Conservation (phyloP, 345 rosid species). For the Jatropha curcas region DNA sequence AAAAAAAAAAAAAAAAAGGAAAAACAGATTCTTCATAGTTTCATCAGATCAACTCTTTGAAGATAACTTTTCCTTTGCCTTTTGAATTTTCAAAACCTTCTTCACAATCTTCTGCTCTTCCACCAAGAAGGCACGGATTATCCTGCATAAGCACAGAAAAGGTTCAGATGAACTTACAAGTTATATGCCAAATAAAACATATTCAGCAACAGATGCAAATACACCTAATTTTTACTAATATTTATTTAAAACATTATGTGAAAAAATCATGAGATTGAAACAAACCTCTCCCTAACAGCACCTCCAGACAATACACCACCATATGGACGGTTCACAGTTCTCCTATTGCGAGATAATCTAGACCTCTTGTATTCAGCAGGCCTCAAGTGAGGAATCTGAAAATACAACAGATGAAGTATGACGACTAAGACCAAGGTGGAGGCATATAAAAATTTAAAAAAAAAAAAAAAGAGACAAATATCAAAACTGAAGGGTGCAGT, state of each 20-base stretch:
- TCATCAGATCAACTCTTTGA: slow-evolving; percentile 4
- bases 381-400: slow-evolving; percentile 23
- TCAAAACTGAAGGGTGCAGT: no score
- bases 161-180: neutral
- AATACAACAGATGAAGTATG: neutral
- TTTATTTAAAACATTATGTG: no score
- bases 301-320: slow-evolving; percentile 24
- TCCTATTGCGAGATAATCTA: slow-evolving; percentile 14
- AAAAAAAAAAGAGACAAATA: no score
- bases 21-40: neutral
- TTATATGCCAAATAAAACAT: neutral
- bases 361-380: slow-evolving; percentile 24
- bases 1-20: no score
- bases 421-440: neutral
- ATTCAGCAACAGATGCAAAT: neutral
- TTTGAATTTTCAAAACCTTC: slow-evolving; percentile 21
- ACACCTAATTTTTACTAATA: neutral
- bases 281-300: slow-evolving; percentile 24
- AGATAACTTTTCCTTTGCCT: slow-evolving; percentile 17
- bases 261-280: neutral
- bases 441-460: neutral
- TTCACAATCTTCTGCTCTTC: slow-evolving; percentile 24
- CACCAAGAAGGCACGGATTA: slow-evolving; percentile 20
- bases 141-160: neutral
- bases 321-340: slow-evolving; percentile 22